Evolutionary conservation across 176 grass and related monocot genomes (phyloP), one percentile per base, ranked within the genome.

Genomic region (Rhynchospora tenuis): DNA sequence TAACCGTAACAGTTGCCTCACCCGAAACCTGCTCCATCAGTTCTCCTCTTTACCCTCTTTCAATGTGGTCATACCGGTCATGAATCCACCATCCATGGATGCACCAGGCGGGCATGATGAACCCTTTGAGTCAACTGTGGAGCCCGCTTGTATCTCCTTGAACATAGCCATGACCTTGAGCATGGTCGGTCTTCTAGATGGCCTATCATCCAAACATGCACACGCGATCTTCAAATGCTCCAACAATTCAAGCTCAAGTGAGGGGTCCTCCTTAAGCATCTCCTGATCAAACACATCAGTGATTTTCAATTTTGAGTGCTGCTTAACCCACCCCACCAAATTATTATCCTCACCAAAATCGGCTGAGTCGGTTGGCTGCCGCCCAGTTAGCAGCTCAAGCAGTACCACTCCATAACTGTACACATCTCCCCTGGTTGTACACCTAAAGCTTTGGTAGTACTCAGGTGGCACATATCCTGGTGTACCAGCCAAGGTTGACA

Each of bases 101-200:
- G 67, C 82, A 1, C 82, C 70, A n/a, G 85, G 59, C 6, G 80
- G 80, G 7, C 68, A 71, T 5, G 89, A 87, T 0, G 89, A 75
- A 8, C 80, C 84, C 75, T 88, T 91, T 0, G 95, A 93, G 67
- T 99, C 96, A 7, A 90, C 89, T 2, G 81, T 88, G 8, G 91
- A 93, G 15, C 93, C 93, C 0, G 88, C 89, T 79, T 99, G 96
- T 69, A 95, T 95, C 83, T 95, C 93, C 89, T 99, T 95, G 85
- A 99, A 99, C 96, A 99, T 99, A 52, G 89, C 48, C 93, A 99
- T 95, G 8, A 99, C 93, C 88, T 90, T 95, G n/a, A 99, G 29
- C 93, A 99, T 99, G 0, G 91, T 99, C 8, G 96, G 96, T 22
- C 96, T 85, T 74, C 82, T 87, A 0, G 86, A 77, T 0, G 89